Evolutionary conservation across 75 land plant species (phyloP).

Genomic region (Larix kaempferi): DNA sequence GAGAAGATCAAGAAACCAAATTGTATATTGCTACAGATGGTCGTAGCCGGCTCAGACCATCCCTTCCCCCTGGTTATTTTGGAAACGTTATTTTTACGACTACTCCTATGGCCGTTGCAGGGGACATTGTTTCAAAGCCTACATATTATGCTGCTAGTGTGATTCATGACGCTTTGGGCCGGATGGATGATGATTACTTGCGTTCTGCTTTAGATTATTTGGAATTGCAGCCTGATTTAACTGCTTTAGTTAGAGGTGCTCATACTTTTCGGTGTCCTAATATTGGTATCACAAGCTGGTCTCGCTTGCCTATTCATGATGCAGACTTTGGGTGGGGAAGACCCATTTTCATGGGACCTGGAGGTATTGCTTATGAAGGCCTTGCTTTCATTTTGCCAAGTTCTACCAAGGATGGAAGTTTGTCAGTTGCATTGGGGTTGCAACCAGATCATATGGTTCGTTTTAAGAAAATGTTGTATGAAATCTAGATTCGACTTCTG

Average conservation of each 20-base stretch:
- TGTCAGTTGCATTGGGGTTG: conserved; percentile 40
- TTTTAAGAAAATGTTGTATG: conserved; percentile 24
- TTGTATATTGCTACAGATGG: conserved; percentile 74
- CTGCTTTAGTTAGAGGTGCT: conserved; percentile 28
- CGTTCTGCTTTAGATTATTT: conserved; percentile 52
- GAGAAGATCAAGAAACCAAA: conserved; percentile 50
- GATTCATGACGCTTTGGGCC: conserved; percentile 24
- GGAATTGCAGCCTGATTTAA: conserved; percentile 40
- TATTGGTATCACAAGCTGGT: conserved; percentile 63
- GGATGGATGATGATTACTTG: conserved; percentile 33
- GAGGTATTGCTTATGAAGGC: conserved; percentile 35
- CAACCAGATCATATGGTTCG: conserved; percentile 39
- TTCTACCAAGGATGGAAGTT: conserved; percentile 31
- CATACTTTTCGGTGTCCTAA: conserved; percentile 43
- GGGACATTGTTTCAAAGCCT: conserved; percentile 43
- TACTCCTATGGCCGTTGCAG: conserved; percentile 52
- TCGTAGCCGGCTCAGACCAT: conserved; percentile 51
- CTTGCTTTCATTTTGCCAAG: conserved; percentile 35
- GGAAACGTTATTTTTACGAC: conserved; percentile 73
- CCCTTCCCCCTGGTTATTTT: conserved; percentile 64
- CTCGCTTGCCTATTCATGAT: conserved; percentile 52
- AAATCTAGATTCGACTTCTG: conserved; percentile 13
- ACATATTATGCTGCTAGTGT: conserved; percentile 15
- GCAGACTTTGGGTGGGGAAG: conserved; percentile 75
- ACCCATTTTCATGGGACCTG: conserved; percentile 81